Evolutionary conservation across 2,329 filamentous ascomycete genomes (phyloP), one percentile per base, ranked within the genome.

Genomic region (Cladobotryum protrusum): DNA sequence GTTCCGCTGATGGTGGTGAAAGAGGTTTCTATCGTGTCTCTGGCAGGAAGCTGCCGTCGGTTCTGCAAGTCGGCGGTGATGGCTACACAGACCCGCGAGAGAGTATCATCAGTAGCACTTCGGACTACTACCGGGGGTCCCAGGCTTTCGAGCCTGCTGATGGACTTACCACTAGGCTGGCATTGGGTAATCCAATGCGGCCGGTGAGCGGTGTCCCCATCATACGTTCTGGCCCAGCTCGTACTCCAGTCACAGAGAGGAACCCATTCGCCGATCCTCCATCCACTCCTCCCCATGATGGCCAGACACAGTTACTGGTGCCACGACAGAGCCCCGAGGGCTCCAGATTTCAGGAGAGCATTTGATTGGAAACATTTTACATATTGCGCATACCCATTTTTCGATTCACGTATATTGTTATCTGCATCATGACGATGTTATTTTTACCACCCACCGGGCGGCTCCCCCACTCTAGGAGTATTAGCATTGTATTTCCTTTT

Each of bases 11-110:
- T 12, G 45, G 43, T 2, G 73, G 70, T 24, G 81, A 85, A 59
- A 70, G 72, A 53, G 79, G 81, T 1, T 86, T 86, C 62, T 78
- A 83, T 54, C 78, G 81, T 29, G 77, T 86, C 2, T 83, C 82
- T 5, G 83, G 83, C 53, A 76, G 76, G 59, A 86, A 85, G 59
- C 63, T 86, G 50, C 78, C 79, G 3, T 81, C 83, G 2, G 82
- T 85, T 9, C 66, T 86, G 35, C 73, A 80, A 52, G 72, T 72
- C 43, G 82, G 82, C 13, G 82, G 82, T 5, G 82, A 85, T 60
- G 82, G 82, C 1, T 85, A 81, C 63, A 73, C 74, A 17, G 79
- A 80, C 52, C 73, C 70, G 8, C 64, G 67, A 5, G 63, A 65
- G 46, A 72, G 66, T 56, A 63, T 71, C 43, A 65, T 74, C 57